phyloP scores from a whole-genome alignment of 176 grass and related monocot species.

The Cocos nucifera region DNA sequence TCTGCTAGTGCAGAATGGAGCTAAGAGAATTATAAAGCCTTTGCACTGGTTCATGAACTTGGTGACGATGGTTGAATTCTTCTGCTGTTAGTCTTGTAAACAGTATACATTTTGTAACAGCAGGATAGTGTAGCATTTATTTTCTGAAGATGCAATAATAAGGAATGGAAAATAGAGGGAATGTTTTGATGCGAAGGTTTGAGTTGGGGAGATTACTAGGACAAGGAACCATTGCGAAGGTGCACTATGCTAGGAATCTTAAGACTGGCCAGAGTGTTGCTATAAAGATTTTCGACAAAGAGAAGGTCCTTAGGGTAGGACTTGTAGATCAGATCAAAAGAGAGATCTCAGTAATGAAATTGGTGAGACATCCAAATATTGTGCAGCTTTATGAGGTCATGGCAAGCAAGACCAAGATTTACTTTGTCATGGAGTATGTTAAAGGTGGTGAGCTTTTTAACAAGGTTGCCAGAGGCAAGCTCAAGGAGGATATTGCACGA shows the following conservation, averaged over 20 bases:
- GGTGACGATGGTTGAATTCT: slow-evolving; percentile 56
- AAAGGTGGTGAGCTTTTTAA: slow-evolving; percentile 82
- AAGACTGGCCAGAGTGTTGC: slow-evolving; percentile 43
- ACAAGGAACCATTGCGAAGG: slow-evolving; percentile 66
- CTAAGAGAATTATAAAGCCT: slow-evolving; percentile 25
- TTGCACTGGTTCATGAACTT: slow-evolving; percentile 35
- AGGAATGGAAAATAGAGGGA: slow-evolving; percentile 32
- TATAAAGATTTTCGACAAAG: slow-evolving; percentile 71
- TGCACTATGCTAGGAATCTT: slow-evolving; percentile 49
- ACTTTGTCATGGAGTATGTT: slow-evolving; percentile 70
- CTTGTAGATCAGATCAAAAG: slow-evolving; percentile 56
- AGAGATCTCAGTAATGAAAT: slow-evolving; percentile 66
- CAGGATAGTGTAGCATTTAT: no score
- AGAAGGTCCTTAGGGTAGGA: slow-evolving; percentile 36
- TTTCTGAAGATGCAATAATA: neutral
- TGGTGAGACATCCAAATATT: slow-evolving; percentile 53
- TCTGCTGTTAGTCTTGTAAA: neutral
- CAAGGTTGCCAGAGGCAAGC: neutral
- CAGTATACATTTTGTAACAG: no score
- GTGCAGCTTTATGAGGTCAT: slow-evolving; percentile 72
- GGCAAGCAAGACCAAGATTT: slow-evolving; percentile 57
- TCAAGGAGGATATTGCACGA: no score
- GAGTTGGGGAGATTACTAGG: slow-evolving; percentile 63
- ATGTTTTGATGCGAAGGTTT: slow-evolving; percentile 44
- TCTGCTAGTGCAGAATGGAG: slow-evolving; percentile 22